phyloP scores from a whole-genome alignment of 2,329 filamentous ascomycete genomes.

The Pseudogymnoascus sp. region DNA sequence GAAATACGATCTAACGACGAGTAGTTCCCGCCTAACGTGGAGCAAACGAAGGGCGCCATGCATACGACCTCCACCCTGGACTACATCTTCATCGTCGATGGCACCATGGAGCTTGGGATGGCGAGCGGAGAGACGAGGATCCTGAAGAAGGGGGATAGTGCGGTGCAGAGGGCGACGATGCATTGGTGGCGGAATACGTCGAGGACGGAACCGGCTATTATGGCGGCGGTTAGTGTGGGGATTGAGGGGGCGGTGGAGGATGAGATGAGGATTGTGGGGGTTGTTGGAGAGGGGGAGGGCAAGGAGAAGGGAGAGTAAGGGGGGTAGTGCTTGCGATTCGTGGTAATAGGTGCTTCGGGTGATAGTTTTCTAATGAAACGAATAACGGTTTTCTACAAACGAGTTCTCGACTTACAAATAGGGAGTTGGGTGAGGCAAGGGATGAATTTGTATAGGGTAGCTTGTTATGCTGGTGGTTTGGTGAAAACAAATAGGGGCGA shows the following conservation, averaged over 20 bases:
- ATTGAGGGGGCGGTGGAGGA: neutral
- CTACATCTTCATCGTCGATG: conserved; percentile 32
- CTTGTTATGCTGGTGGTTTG: no score
- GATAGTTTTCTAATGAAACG: no score
- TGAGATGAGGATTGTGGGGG: neutral
- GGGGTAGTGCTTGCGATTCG: neutral
- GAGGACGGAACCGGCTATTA: conserved; percentile 16
- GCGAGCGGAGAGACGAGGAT: conserved; percentile 33
- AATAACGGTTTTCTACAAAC: no score
- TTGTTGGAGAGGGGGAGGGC: neutral
- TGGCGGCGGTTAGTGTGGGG: conserved; percentile 7
- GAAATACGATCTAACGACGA: neutral
- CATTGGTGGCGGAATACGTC: conserved; percentile 36
- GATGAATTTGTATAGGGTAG: no score
- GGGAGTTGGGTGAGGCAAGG: no score
- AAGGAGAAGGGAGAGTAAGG: neutral
- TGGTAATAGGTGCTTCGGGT: neutral
- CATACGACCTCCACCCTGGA: conserved; percentile 35
- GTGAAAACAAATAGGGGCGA: no score
- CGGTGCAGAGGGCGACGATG: conserved; percentile 35
- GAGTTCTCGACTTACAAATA: no score
- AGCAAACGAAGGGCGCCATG: conserved; percentile 23
- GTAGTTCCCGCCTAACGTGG: neutral
- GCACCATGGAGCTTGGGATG: conserved; percentile 31
- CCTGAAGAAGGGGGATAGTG: conserved; percentile 30